phyloP scores from a whole-genome alignment of 2,329 filamentous ascomycete species.

The Macrophomina tecta region DNA sequence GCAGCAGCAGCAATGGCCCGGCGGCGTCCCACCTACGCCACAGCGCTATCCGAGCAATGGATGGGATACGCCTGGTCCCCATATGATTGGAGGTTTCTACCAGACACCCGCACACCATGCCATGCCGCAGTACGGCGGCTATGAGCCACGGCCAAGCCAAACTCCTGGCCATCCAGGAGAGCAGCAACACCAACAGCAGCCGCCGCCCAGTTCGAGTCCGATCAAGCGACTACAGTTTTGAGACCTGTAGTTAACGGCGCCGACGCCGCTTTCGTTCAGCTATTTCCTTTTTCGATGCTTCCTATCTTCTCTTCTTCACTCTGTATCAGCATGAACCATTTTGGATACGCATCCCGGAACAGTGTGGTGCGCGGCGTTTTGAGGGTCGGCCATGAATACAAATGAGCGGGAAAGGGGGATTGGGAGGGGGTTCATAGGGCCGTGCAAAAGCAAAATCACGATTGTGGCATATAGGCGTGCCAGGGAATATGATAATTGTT shows the following conservation, averaged over 20 bases:
- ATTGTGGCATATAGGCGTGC: not conserved
- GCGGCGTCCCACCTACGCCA: slow-evolving; percentile 14
- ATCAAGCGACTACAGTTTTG: slow-evolving; percentile 20
- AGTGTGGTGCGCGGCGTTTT: slow-evolving; percentile 11
- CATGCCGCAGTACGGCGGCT: slow-evolving; percentile 9
- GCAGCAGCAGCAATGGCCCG: slow-evolving; percentile 27
- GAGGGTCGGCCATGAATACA: not conserved
- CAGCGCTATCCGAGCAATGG: slow-evolving; percentile 9
- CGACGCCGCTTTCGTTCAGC: not conserved
- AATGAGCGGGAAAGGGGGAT: not conserved
- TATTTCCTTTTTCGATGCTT: not conserved
- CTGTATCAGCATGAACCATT: slow-evolving; percentile 23
- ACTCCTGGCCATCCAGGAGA: slow-evolving; percentile 6
- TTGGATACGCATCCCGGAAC: not conserved
- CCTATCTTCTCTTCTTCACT: slow-evolving; percentile 7
- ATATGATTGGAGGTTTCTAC: slow-evolving; percentile 21
- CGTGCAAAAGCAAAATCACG: slow-evolving; percentile 3
- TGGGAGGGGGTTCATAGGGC: not conserved
- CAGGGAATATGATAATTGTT: slow-evolving; percentile 6
- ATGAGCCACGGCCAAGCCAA: slow-evolving; percentile 13
- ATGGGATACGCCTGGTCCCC: slow-evolving; percentile 19
- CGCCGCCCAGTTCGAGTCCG: not conserved
- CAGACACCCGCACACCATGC: slow-evolving; percentile 18
- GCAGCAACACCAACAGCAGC: not conserved
- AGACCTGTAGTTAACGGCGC: not conserved